Base-by-base conservation (phyloP, 1,139 yeast genomes). In the Yamadazyma diddensiae region DNA sequence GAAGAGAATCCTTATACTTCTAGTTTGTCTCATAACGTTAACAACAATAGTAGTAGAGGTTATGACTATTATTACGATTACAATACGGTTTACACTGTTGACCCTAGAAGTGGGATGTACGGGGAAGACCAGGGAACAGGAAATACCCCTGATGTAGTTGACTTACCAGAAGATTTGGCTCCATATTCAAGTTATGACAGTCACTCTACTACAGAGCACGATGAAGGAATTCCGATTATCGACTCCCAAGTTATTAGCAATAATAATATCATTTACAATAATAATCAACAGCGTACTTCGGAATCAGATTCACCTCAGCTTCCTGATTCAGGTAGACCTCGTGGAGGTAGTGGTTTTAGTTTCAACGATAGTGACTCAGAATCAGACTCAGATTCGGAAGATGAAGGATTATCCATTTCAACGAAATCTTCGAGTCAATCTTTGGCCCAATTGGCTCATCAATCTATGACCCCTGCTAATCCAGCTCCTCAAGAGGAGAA, bases 31-130 rank as follows among this genome's bases (percentile, higher is more conserved):
- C 94, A 84, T 57, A 82, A 83, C 54, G 81, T 83, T 22, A 76
- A 78, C 47, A 78, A 85, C 38, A 72, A 77, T 41, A 57, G 60
- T 25, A 62, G 65, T 39, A 72, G 94, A 58, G 92, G 95, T 30
- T 81, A 80, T 52, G 88, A 83, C 53, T 83, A 85, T 62, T 80
- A 81, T 53, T 88, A 88, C 54, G 95, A 88, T 59, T 87, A 87
- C 57, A 86, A 85, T 52, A 74, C 92, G 1, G 96, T 87, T 14
- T 86, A 83, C 52, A 73, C 79, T 3, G 73, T 67, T 23, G 78
- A 77, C 44, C 74, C 76, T 14, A 62, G 73, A 39, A 73, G 75
- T 38, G 62, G 70, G 4, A 55, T 65, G 9, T 65, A 59, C 42
- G 68, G 68, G 1, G 46, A 37, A 23, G 46, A 49, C 27, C 39